Evolutionary conservation across 1,284 basidiomycete species (phyloP).

Genomic region (Lignosus rhinocerotis): DNA sequence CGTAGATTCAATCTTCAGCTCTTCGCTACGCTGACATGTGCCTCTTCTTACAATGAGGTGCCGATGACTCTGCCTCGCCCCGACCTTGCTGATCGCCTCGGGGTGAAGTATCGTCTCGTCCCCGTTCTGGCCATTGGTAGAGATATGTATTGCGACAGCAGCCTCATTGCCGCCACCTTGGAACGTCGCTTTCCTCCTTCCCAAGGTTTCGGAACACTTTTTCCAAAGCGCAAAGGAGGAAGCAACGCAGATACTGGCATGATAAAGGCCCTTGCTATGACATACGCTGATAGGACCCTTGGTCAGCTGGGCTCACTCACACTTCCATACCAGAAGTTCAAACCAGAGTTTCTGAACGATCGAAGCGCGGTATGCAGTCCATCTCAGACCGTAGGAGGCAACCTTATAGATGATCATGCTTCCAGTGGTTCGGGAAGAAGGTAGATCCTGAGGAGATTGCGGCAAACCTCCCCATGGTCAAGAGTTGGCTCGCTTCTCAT

Average conservation of each 20-base stretch:
- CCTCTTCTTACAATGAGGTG: slow-evolving; percentile 37
- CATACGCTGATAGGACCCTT: slow-evolving; percentile 44
- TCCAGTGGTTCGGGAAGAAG: slow-evolving; percentile 31
- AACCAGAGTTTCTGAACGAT: slow-evolving; percentile 51
- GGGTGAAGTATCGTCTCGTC: slow-evolving; percentile 53
- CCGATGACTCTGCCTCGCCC: slow-evolving; percentile 51
- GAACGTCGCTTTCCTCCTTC: slow-evolving; percentile 49
- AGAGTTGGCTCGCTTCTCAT: slow-evolving; percentile 41
- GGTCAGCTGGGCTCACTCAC: slow-evolving; percentile 41
- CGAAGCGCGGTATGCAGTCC: slow-evolving; percentile 40
- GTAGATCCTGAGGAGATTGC: slow-evolving; percentile 39
- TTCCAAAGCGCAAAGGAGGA: slow-evolving; percentile 44
- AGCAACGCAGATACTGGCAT: slow-evolving; percentile 44
- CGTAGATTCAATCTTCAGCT: not conserved
- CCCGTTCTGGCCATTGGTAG: slow-evolving; percentile 56
- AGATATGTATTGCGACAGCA: slow-evolving; percentile 55
- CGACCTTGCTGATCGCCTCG: slow-evolving; percentile 47
- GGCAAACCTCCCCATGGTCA: slow-evolving; percentile 32
- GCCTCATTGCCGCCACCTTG: slow-evolving; percentile 45
- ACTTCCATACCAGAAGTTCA: slow-evolving; percentile 50
- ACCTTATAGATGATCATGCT: not conserved
- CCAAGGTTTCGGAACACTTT: slow-evolving; percentile 46
- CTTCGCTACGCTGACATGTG: not conserved
- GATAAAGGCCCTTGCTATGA: slow-evolving; percentile 47
- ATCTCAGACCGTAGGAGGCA: not conserved